Conservation (phyloP, 495 filamentous ascomycete species). For the Lasiosphaeriaceae sp. region DNA sequence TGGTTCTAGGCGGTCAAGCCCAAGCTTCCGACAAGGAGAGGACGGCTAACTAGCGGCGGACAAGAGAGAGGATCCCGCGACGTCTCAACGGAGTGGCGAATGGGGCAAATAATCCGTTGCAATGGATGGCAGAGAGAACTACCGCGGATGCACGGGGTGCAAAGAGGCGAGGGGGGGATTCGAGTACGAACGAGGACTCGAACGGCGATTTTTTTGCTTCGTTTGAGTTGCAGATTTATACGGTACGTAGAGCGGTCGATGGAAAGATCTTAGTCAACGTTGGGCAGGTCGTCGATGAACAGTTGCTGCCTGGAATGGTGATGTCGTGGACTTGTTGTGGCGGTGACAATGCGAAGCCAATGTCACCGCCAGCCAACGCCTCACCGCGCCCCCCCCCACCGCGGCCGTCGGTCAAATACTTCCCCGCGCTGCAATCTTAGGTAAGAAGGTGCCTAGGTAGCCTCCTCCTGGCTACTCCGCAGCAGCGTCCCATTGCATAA, state of each 20-base stretch:
- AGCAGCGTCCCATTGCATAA: too few relatives aligned
- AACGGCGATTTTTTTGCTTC: too few relatives aligned
- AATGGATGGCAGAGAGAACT: background rate
- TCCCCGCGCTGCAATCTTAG: slow-evolving; percentile 2
- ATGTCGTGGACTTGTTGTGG: background rate
- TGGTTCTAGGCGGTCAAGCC: background rate
- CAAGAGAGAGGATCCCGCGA: background rate
- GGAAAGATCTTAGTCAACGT: background rate
- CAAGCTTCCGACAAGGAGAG: background rate
- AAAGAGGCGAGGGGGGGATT: too few relatives aligned
- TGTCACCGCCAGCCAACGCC: background rate
- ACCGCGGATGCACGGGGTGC: too few relatives aligned
- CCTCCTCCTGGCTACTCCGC: too few relatives aligned
- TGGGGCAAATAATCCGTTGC: background rate
- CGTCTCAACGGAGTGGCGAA: background rate
- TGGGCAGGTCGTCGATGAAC: background rate
- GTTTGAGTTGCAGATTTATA: too few relatives aligned
- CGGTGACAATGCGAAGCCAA: background rate
- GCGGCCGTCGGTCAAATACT: slow-evolving; percentile 8
- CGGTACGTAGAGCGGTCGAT: too few relatives aligned
- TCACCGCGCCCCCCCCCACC: background rate
- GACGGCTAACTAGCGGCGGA: background rate
- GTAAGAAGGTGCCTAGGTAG: too few relatives aligned
- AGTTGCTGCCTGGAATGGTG: background rate
- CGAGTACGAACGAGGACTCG: too few relatives aligned